Conservation (phyloP, 2,329 filamentous ascomycete genomes). For the Calonectria pseudoreteaudii region DNA sequence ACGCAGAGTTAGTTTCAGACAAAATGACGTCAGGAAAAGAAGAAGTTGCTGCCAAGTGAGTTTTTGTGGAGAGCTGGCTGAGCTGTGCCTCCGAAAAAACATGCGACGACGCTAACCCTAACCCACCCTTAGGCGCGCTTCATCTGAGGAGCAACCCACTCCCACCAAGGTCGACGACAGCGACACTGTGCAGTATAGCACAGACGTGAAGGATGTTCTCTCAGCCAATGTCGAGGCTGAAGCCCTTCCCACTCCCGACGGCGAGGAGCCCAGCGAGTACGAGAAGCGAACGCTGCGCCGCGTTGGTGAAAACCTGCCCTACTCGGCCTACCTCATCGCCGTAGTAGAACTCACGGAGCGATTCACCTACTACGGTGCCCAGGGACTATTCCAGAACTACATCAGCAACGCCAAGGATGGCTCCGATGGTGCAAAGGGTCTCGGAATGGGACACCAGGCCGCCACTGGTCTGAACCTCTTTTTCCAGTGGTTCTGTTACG, state of each 20-base stretch:
- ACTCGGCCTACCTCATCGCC: conserved; percentile 67
- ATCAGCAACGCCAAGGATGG: conserved; percentile 53
- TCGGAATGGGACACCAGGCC: conserved; percentile 66
- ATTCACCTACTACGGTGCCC: conserved; percentile 66
- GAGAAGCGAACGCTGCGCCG: conserved; percentile 64
- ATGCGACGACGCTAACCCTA: conserved; percentile 14
- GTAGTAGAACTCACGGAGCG: conserved; percentile 67
- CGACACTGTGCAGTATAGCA: conserved; percentile 37
- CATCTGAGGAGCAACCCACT: conserved; percentile 42
- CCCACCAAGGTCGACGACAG: conserved; percentile 31
- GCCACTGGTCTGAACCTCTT: conserved; percentile 67
- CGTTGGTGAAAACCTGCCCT: conserved; percentile 65
- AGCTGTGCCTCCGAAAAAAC: background rate
- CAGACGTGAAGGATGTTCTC: conserved; percentile 37
- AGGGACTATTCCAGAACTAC: conserved; percentile 68
- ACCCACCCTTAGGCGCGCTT: conserved; percentile 41
- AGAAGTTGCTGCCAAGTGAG: conserved; percentile 49
- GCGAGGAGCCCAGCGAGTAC: conserved; percentile 63
- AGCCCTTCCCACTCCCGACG: conserved; percentile 53
- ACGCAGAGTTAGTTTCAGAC: background rate
- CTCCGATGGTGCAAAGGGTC: conserved; percentile 58
- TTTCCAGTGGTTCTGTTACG: conserved; percentile 65
- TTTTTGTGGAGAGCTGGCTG: too few species aligned
- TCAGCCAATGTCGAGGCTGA: conserved; percentile 38
- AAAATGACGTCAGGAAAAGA: conserved; percentile 50